A percentile compares a stretch with the other conserved stretches of the same genome.
Evolutionary conservation across 75 land plant genomes (phyloP).

Genomic region (Pinus tabuliformis): DNA sequence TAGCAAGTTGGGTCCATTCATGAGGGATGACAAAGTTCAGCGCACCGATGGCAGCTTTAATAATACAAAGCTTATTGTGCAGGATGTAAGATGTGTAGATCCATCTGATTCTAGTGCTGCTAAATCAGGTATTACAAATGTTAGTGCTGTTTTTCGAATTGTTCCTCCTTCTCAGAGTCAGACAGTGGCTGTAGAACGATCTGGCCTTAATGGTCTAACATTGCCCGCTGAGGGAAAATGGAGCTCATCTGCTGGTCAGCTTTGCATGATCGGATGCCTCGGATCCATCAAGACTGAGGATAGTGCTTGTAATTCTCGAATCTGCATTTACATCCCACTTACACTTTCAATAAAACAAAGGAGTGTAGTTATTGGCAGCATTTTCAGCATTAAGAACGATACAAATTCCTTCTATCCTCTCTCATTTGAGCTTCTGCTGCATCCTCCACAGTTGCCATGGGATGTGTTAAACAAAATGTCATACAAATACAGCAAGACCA

Average conservation of each 20-base stretch:
- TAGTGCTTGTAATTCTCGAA: conserved; percentile 25
- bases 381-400: conserved; percentile 27
- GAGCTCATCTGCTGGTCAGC: conserved; percentile 50
- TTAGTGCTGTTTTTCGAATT: conserved; percentile 55
- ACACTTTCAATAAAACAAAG: conserved; percentile 60
- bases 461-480: conserved; percentile 11
- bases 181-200: conserved; percentile 22
- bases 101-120: background rate
- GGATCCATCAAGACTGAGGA: conserved; percentile 9
- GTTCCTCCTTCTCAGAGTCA: conserved; percentile 21
- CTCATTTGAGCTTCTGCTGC: conserved; percentile 30
- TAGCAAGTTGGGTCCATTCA: conserved; percentile 61
- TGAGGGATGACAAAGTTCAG: conserved; percentile 11
- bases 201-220: conserved; percentile 43
- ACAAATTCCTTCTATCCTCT: conserved; percentile 35
- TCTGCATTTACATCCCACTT: conserved; percentile 47
- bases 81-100: conserved; percentile 44
- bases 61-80: conserved; percentile 33
- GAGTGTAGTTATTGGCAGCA: conserved; percentile 46
- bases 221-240: conserved; percentile 60
- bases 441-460: conserved; percentile 23
- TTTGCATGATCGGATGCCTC: conserved; percentile 79
- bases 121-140: conserved; percentile 12
- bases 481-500: conserved; percentile 50
- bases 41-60: conserved; percentile 34